These are phyloP conservation scores for Termitomyces sp. DNA, from an alignment of 768 basidiomycete species.

Conservation along the genomic window DNA sequence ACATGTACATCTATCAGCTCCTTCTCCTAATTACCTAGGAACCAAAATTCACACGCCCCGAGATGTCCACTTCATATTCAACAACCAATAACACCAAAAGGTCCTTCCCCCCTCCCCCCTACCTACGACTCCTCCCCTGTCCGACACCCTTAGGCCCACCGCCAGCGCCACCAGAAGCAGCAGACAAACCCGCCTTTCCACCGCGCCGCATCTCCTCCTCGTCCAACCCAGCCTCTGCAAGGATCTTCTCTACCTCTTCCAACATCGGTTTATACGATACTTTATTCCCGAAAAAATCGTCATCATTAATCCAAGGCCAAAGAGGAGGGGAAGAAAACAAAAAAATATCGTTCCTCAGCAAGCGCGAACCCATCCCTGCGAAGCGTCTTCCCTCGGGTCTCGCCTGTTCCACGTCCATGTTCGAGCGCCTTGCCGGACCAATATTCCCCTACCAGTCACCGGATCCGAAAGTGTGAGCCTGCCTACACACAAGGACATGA, in stretches of 20 bases:
- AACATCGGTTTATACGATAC: background rate
- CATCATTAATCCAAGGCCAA: too few relatives aligned
- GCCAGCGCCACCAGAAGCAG: too few relatives aligned
- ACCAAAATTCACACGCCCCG: too few relatives aligned
- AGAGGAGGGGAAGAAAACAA: background rate
- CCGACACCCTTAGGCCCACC: background rate
- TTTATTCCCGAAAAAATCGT: background rate
- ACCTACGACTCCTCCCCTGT: background rate
- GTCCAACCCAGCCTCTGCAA: background rate
- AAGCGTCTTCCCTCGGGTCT: background rate
- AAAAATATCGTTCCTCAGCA: background rate
- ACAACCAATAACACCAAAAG: too few relatives aligned
- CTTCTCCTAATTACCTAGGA: too few relatives aligned
- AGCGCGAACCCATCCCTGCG: background rate
- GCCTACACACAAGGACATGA: too few relatives aligned
- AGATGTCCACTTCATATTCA: too few relatives aligned
- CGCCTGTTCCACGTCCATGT: background rate
- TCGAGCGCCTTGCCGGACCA: background rate
- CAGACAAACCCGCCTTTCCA: background rate
- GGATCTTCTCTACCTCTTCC: background rate
- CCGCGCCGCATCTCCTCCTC: conserved; percentile 29
- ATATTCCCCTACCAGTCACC: background rate
- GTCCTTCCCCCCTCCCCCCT: background rate
- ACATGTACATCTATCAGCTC: too few relatives aligned
- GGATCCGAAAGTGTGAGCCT: too few relatives aligned